Base-by-base conservation (phyloP, 768 basidiomycete genomes). In the Royoungia palumana region DNA sequence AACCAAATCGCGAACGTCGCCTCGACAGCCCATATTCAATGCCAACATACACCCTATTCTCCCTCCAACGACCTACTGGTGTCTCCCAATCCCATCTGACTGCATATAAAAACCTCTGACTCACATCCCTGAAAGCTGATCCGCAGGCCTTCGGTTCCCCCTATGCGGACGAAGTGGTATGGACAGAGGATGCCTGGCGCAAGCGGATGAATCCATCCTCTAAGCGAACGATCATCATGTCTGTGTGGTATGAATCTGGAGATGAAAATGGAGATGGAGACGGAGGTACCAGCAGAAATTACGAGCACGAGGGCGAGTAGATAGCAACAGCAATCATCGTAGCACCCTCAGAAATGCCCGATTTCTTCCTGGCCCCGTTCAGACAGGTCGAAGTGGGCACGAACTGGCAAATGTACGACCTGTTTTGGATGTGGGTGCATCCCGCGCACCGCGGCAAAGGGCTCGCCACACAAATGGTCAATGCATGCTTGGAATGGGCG, bases 361-460 rank as follows among this genome's bases (percentile, higher is more conserved):
- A 57, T 16, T 41, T 35, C 14, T 16, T 19, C 10, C 5, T 54
- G 14, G 55, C 30, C 14, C 53, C 52, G 3, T 41, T 68, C 44
- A 28, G 42, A 35, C 51, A 54, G 20, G 56, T 49, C 0, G 58
- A 56, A 0, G 19, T 60, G 28, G 46, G 46, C 4, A 34, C n/a
- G 2, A 35, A 54, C 8, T 68, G 56, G 56, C 49, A 62, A 14
- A 46, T 50, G 9, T 62, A 68, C 14, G 47, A 44, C 13, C 20
- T 66, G 13, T 61, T 5, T 36, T 56, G 35, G n/a, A 56, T 64
- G 60, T 67, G 62, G 67, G 60, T 64, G 5, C 57, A 59, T 22
- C 67, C 55, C 16, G 54, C 56, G 2, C 64, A 67, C 25, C 54
- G 64, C 12, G 54, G 56, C n/a, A 63, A 48, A 37, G 56, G 58